Percentiles rank a stretch among this genome's conserved stretches.
These are phyloP conservation scores for Amylocystis lapponica DNA, from an alignment of 768 basidiomycete genomes.

Conservation along the genomic window DNA sequence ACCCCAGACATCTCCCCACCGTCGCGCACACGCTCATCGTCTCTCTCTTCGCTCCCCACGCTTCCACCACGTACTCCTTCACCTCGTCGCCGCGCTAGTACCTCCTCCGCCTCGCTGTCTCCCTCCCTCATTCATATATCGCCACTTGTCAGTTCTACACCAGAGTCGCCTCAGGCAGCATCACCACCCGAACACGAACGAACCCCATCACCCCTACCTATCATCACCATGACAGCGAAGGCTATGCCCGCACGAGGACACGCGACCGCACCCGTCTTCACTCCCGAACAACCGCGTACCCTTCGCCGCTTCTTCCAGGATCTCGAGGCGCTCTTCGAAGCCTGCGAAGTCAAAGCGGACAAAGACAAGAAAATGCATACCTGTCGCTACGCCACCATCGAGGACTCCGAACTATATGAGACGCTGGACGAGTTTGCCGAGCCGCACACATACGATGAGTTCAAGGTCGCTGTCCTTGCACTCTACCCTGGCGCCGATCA, in stretches of 20 bases:
- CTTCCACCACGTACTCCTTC: too few species aligned
- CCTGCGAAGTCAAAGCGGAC: background rate
- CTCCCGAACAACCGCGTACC: background rate
- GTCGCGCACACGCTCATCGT: too few species aligned
- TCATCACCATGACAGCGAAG: too few species aligned
- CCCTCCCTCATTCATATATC: too few species aligned
- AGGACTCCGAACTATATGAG: constrained; percentile 1
- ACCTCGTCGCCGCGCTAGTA: too few species aligned
- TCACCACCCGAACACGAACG: too few species aligned
- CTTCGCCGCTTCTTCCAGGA: constrained; percentile 12
- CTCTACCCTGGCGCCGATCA: constrained; percentile 18
- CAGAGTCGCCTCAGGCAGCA: too few species aligned
- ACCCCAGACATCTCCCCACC: too few species aligned
- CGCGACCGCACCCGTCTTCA: constrained; percentile 4
- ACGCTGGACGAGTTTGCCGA: constrained; percentile 15
- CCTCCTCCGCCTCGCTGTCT: too few species aligned
- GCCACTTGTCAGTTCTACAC: too few species aligned
- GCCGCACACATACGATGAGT: constrained; percentile 11
- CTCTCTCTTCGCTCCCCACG: too few species aligned
- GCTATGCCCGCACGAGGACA: constrained; percentile 8
- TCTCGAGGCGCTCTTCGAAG: constrained; percentile 3
- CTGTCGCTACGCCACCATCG: constrained; percentile 1
- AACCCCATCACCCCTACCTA: too few species aligned
- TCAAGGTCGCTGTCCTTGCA: constrained; percentile 17
- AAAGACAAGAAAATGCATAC: background rate